phyloP scores from a whole-genome alignment of 2,329 filamentous ascomycete species.

The Apiospora rasikravindrae region DNA sequence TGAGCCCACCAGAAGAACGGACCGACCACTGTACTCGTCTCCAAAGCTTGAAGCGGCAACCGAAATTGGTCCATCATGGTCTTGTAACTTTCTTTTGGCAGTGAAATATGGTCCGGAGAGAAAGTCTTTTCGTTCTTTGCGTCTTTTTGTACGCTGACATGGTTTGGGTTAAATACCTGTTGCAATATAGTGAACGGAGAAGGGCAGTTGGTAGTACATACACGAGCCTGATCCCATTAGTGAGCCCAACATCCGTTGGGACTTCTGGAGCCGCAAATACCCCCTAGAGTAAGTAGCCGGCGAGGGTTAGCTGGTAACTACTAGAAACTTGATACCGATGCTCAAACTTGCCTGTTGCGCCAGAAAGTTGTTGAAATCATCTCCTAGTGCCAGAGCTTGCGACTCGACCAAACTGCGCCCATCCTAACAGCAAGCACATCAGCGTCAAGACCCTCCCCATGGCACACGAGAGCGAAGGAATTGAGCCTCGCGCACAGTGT shows the following conservation, averaged over 20 bases:
- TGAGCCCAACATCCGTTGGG: not conserved
- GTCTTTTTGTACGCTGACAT: constrained; percentile 9
- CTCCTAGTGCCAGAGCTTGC: not conserved
- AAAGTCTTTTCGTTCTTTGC: constrained; percentile 8
- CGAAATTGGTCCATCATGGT: not conserved
- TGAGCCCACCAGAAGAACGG: constrained; percentile 22
- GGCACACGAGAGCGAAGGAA: not conserved
- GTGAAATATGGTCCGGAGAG: not conserved
- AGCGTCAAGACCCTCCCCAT: not conserved
- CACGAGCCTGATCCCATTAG: constrained; percentile 14
- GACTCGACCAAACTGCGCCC: not conserved
- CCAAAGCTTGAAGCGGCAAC: constrained; percentile 12
- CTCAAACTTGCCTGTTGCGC: not conserved
- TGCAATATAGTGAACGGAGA: too few relatives aligned
- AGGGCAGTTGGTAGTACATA: not conserved
- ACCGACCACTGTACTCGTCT: constrained; percentile 20
- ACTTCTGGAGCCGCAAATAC: constrained; percentile 3
- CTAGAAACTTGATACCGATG: fast-evolving
- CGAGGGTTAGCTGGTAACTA: not conserved
- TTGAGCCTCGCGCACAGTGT: not conserved
- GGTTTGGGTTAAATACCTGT: not conserved
- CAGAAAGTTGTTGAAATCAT: constrained; percentile 20
- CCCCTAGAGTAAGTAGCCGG: not conserved
- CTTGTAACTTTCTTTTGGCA: not conserved
- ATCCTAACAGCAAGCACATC: not conserved